phyloP scores from a whole-genome alignment of 164 flowering plant species.

The Stephania yunnanensis region DNA sequence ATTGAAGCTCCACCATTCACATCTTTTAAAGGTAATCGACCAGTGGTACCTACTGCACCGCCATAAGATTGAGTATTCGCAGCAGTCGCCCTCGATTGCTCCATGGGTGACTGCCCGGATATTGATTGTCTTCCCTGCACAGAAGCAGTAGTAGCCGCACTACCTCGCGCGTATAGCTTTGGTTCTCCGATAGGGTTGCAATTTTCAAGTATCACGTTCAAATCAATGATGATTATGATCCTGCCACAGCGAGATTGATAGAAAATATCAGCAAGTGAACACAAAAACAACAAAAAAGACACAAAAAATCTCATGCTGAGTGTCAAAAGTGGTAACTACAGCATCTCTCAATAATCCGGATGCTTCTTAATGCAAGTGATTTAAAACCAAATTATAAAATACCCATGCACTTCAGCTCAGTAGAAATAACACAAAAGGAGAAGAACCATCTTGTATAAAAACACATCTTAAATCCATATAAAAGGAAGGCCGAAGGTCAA shows the following conservation, averaged over 20 bases:
- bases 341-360: neutral
- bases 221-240: constrained; percentile 67
- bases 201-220: constrained; percentile 53
- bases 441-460: neutral
- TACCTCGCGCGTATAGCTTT: constrained; percentile 24
- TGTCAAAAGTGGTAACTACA: neutral
- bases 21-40: constrained; percentile 19
- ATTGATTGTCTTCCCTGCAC: constrained; percentile 28
- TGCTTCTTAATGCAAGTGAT: neutral
- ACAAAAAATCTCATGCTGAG: neutral
- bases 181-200: constrained; percentile 76
- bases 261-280: constrained; percentile 11
- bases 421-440: neutral
- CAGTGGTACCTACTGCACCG: constrained; percentile 17
- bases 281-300: neutral
- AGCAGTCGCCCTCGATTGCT: constrained; percentile 28
- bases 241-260: constrained; percentile 22
- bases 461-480: neutral
- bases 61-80: constrained; percentile 29
- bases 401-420: no score
- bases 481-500: neutral
- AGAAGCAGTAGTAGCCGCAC: constrained; percentile 16
- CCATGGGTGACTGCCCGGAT: constrained; percentile 30
- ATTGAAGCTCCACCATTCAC: constrained; percentile 22
- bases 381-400: neutral